phyloP scores from a whole-genome alignment of 352 stramenopile species.

The Phytophthora pluvialis region DNA sequence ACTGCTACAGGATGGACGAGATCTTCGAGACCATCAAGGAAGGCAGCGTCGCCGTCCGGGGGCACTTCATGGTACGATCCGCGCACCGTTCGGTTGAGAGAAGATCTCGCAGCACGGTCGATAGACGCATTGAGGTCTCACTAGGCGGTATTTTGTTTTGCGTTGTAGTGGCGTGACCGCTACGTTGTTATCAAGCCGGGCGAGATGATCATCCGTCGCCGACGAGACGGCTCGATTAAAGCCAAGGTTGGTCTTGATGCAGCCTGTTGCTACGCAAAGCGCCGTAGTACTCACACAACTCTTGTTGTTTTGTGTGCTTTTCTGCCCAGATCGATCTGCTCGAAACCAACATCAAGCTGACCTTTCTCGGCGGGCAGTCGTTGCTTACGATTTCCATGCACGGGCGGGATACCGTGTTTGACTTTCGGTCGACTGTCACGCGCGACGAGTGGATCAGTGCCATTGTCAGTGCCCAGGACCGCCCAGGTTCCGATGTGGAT shows the following conservation, averaged over 20 bases:
- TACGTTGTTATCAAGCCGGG: slow-evolving; percentile 62
- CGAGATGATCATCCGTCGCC: slow-evolving; percentile 54
- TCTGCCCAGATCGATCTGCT: slow-evolving; percentile 61
- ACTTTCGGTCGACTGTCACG: slow-evolving; percentile 52
- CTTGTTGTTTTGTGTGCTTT: slow-evolving; percentile 1
- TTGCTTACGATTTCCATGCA: slow-evolving; percentile 59
- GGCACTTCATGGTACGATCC: slow-evolving; percentile 64
- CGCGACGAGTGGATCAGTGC: slow-evolving; percentile 72
- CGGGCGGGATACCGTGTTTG: slow-evolving; percentile 51
- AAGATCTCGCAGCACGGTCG: neutral
- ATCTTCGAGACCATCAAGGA: slow-evolving; percentile 53
- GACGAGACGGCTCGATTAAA: slow-evolving; percentile 59
- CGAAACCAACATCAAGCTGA: slow-evolving; percentile 56
- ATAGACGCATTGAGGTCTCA: slow-evolving; percentile 1
- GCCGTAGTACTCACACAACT: neutral
- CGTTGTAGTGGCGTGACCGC: slow-evolving; percentile 71
- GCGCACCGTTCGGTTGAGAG: neutral
- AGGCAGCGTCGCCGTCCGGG: slow-evolving; percentile 62
- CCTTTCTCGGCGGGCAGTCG: slow-evolving; percentile 67
- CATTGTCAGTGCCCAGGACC: slow-evolving; percentile 59
- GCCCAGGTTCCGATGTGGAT: slow-evolving; percentile 34
- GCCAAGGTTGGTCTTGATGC: slow-evolving; percentile 45
- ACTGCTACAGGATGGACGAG: slow-evolving; percentile 29
- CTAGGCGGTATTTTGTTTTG: slow-evolving; percentile 1
- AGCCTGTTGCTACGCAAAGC: too few relatives aligned